Conservation (phyloP, 345 rosid species). For the Clausena lansium region DNA sequence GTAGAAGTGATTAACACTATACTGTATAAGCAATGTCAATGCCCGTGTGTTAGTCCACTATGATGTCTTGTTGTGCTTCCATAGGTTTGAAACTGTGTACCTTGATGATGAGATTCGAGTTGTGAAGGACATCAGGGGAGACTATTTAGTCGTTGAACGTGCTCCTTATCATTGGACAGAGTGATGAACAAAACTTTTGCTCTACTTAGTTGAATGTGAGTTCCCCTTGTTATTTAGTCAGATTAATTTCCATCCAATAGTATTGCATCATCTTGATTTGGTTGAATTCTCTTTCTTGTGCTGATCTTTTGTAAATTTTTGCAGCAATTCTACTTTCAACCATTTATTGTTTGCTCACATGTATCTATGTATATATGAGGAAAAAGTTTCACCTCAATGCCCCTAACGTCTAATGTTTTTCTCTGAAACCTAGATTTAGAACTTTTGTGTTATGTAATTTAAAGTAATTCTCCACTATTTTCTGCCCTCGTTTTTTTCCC, state of each 20-base stretch:
- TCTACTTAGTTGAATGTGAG: conserved; percentile 14
- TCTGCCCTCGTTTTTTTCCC: neutral
- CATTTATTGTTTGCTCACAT: neutral
- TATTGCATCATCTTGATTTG: neutral
- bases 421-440: neutral
- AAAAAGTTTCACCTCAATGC: neutral
- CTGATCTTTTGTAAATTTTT: neutral
- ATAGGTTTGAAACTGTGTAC: conserved; percentile 66
- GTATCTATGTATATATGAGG: neutral
- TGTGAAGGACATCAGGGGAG: conserved; percentile 75
- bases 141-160: conserved; percentile 64
- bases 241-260: neutral
- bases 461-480: neutral
- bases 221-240: conserved; percentile 3
- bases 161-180: conserved; percentile 62
- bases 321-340: neutral
- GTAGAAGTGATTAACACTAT: neutral
- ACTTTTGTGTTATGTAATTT: neutral
- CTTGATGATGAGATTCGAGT: conserved; percentile 71
- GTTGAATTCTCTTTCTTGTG: neutral
- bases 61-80: conserved; percentile 14
- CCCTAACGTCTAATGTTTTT: neutral
- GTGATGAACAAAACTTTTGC: conserved; percentile 22
- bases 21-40: neutral
- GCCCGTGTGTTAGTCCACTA: neutral